These are phyloP conservation scores for Phytophthora idaei DNA, from an alignment of 352 stramenopile species.

Conservation along the genomic window DNA sequence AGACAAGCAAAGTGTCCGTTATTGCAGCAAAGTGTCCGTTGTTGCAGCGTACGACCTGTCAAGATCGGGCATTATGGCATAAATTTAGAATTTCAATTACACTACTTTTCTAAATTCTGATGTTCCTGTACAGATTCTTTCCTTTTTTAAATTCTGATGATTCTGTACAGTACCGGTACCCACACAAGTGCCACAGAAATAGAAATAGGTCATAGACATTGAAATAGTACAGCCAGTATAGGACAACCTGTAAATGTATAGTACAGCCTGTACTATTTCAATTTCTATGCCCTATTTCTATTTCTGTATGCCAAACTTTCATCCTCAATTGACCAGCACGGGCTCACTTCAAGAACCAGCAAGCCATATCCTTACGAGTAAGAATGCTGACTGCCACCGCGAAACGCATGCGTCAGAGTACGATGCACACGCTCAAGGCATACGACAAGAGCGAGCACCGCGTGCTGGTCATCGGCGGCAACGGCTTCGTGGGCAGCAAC, in stretches of 20 bases:
- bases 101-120: too few relatives aligned
- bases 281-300: constrained; percentile 14
- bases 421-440: constrained; percentile 42
- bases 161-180: too few relatives aligned
- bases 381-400: constrained; percentile 22
- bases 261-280: too few relatives aligned
- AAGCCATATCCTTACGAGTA: too few relatives aligned
- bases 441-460: constrained; percentile 76
- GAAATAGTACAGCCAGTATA: too few relatives aligned
- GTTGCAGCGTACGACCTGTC: constrained; percentile 1
- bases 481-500: constrained; percentile 92
- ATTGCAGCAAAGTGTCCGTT: constrained; percentile 20
- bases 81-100: background rate
- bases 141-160: too few relatives aligned
- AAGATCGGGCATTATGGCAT: background rate
- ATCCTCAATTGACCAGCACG: constrained; percentile 27
- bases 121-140: too few relatives aligned
- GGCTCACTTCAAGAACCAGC: too few relatives aligned
- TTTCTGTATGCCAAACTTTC: constrained; percentile 1
- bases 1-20: constrained; percentile 25
- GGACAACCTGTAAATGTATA: too few relatives aligned
- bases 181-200: background rate
- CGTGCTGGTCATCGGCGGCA: constrained; percentile 88
- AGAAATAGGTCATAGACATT: constrained; percentile 12
- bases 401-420: constrained; percentile 32